Evolutionary conservation across 2,329 filamentous ascomycete species (phyloP), one percentile per base, ranked within the genome.

Genomic region (Ceratocystis lukuohia): DNA sequence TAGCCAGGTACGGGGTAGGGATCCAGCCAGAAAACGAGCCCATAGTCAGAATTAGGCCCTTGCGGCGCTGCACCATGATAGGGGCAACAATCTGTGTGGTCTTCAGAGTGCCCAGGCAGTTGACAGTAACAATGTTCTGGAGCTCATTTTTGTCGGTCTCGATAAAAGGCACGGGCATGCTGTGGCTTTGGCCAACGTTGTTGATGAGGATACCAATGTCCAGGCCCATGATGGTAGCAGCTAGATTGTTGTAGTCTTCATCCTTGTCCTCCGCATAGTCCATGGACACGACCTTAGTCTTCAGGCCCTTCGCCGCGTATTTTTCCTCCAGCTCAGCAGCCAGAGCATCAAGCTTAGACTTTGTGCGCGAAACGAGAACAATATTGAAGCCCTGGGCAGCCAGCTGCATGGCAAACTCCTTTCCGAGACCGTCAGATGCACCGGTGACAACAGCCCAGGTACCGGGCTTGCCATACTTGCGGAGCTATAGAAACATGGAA

Each of bases 361-460:
- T 83, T n/a, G 95, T 97, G 72, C 95, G 92, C 59, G 94, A 97
- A 69, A 99, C 87, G 71, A 99, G 89, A 69, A 99, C 80, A 71
- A 97, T 81, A 77, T 96, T 97, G 84, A 93, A 99, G 72, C 92
- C 92, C 75, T 94, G 92, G 69, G 84, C 80, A 28, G 94, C 92
- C 67, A 99, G 86, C 75, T 97, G 91, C 41, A 88, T 82, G 46
- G 93, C 91, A 75, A 91, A 99, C 78, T 99, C 94, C 78, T 96
- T 97, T 74, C 94, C 94, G 69, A 99, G 86, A 70, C 94, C 95
- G 76, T 99, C 94, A 10, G 92, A 96, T 64, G 93, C 94, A 69
- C 94, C 94, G 30, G 94, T 99, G 50, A 99, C 83, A 66, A 99
- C 84, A 41, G 90, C 94, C 92, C 93, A 99, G 67, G 88, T 92